Evolutionary conservation across 2,329 filamentous ascomycete species (phyloP), one percentile per base, ranked within the genome.

Genomic region (Pseudogymnoascus sp.): DNA sequence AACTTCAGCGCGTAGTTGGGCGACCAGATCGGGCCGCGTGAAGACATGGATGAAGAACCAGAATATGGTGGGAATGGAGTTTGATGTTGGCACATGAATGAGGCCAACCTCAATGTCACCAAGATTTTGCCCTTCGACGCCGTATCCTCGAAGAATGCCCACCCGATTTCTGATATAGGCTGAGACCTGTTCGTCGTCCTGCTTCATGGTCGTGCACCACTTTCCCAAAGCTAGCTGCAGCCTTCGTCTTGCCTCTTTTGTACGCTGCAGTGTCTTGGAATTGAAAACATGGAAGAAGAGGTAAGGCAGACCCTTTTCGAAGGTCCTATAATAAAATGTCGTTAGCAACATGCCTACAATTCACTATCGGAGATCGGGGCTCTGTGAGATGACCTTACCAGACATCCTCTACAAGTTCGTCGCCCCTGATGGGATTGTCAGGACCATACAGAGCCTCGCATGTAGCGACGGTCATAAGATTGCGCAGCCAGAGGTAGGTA

Each of bases 371-470:
- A 30, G 28, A 30, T 30, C 8, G 28, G 28, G 3, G 28, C 28
- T 11, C 33, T 11, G 11, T n/a, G 30, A 22, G 39, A 11, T 14
- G 20, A 63, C 65, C 62, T 16, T 68, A 74, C 75, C 72, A 74
- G n/a, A 79, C 71, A 14, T 71, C 70, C 7, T 77, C 67, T 1
- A 76, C 59, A 3, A 79, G 63, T 3, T 70, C 66, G 8, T 77
- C 65, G 0, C 67, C 57, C n/a, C 65, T 69, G 33, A 79, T 71
- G 0, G 77, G 77, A 61, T 80, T 78, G 1, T 74, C 62, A 0
- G 75, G 71, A 1, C 79, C 78, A 54, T 75, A 79, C 18, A 81
- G 67, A 2, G 74, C 72, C 22, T 72, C 65, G 7, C 71, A 70
- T 0, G 75, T 76, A 4, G 76, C 75, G 2, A 74, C 60, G 1